These are phyloP conservation scores for Apophysomyces variabilis DNA, from an alignment of 371 early-diverging fungal genomes.

Conservation along the genomic window DNA sequence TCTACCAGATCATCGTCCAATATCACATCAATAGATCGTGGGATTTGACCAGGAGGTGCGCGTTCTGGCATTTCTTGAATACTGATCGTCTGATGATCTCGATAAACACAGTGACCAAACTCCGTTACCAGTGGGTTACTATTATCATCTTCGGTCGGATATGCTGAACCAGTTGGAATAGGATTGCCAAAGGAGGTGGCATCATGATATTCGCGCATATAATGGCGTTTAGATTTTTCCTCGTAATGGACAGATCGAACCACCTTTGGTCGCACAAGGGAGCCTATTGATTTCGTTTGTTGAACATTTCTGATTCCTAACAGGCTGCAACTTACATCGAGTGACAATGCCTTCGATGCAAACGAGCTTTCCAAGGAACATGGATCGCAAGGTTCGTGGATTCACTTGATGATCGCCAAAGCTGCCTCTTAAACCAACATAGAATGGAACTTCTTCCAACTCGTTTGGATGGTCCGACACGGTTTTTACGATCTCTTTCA, in stretches of 20 bases:
- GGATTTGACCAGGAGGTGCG: constrained; percentile 97
- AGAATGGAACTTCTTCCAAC: constrained; percentile 55
- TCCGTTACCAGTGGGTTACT: constrained; percentile 94
- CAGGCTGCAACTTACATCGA: constrained; percentile 63
- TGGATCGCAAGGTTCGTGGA: constrained; percentile 90
- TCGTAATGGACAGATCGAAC: constrained; percentile 94
- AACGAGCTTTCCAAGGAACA: constrained; percentile 88
- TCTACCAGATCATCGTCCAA: constrained; percentile 98
- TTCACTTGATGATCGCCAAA: constrained; percentile 92
- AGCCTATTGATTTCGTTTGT: constrained; percentile 54
- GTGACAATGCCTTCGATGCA: constrained; percentile 99
- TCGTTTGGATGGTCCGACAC: constrained; percentile 36
- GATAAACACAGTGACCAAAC: constrained; percentile 93
- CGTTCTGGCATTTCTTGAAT: constrained; percentile 99
- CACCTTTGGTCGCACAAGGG: constrained; percentile 98
- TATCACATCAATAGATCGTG: constrained; percentile 96
- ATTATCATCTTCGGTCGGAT: constrained; percentile 92
- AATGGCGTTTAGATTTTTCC: constrained; percentile 83
- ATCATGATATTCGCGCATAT: constrained; percentile 92
- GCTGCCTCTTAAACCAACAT: constrained; percentile 92
- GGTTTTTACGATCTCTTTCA: constrained; percentile 62
- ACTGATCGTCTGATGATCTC: constrained; percentile 95
- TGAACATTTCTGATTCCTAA: constrained; percentile 2
- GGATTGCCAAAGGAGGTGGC: constrained; percentile 58
- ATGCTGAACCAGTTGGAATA: constrained; percentile 74